Conservation (phyloP, 805 yeast genomes). For the Starmerella kuoi region DNA sequence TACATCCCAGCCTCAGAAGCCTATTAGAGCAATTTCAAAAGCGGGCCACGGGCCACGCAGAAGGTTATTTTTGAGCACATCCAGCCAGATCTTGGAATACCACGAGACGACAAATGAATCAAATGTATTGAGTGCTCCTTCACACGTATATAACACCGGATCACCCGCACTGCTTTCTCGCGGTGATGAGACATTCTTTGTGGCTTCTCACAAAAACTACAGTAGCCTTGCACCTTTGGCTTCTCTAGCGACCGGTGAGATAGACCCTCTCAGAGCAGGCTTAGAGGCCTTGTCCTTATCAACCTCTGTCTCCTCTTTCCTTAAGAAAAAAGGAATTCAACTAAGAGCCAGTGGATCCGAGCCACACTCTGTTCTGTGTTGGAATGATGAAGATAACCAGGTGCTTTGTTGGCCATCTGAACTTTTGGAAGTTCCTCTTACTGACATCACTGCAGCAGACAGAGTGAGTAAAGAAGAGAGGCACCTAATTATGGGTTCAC, state of each 20-base stretch:
- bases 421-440: neutral
- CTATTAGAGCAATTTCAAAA: too few species aligned
- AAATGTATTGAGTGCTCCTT: neutral
- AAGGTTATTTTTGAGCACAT: neutral
- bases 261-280: neutral
- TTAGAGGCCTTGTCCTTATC: too few species aligned
- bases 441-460: constrained; percentile 6
- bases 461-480: neutral
- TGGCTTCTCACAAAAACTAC: neutral
- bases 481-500: constrained; percentile 11
- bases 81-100: neutral
- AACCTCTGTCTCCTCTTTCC: neutral
- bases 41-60: too few species aligned
- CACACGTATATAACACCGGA: neutral
- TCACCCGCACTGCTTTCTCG: neutral
- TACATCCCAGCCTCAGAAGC: neutral
- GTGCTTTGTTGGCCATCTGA: constrained; percentile 9
- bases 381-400: constrained; percentile 6
- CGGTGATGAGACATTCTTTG: neutral
- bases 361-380: constrained; percentile 4
- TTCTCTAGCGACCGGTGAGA: neutral
- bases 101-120: too few species aligned
- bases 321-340: neutral
- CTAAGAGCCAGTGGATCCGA: neutral
- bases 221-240: neutral